Conservation (phyloP, 1,284 basidiomycete species). For the Sphaerobolus stellatus region DNA sequence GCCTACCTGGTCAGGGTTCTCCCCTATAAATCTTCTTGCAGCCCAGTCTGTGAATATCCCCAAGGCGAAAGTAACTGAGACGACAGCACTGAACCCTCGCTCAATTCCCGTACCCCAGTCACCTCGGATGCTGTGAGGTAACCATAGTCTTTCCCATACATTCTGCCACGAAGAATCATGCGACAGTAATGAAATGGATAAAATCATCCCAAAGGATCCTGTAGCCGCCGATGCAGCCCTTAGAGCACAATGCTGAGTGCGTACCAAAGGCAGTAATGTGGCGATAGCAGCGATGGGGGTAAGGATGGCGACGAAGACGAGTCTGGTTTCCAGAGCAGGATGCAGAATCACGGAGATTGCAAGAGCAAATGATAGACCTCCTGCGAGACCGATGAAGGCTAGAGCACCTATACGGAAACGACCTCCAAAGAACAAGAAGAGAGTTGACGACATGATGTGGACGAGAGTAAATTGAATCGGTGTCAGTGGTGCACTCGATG, state of each 20-base stretch:
- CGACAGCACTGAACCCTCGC: constrained; percentile 57
- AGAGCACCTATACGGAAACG: constrained; percentile 50
- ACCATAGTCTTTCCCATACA: constrained; percentile 60
- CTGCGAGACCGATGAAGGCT: constrained; percentile 45
- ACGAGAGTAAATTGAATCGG: constrained; percentile 54
- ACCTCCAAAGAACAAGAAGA: constrained; percentile 48
- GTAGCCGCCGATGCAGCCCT: constrained; percentile 51
- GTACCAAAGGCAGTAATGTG: constrained; percentile 46
- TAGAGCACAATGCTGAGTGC: constrained; percentile 46
- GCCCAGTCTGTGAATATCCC: constrained; percentile 56
- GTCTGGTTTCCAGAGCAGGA: constrained; percentile 54
- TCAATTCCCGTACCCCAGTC: constrained; percentile 55
- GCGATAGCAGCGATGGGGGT: constrained; percentile 39
- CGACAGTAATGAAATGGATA: constrained; percentile 55
- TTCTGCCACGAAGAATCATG: constrained; percentile 55
- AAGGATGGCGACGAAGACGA: constrained; percentile 49
- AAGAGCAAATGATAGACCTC: constrained; percentile 53
- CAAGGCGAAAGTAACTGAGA: constrained; percentile 47
- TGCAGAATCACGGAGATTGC: constrained; percentile 57
- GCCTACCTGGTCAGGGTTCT: constrained; percentile 65
- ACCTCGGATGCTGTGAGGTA: constrained; percentile 35
- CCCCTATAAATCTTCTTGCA: constrained; percentile 53
- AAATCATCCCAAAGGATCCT: constrained; percentile 55
- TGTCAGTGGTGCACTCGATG: constrained; percentile 43
- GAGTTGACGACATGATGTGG: constrained; percentile 53